These are phyloP conservation scores for Circinella umbellata DNA, from an alignment of 371 early-diverging fungal genomes.

Conservation along the genomic window DNA sequence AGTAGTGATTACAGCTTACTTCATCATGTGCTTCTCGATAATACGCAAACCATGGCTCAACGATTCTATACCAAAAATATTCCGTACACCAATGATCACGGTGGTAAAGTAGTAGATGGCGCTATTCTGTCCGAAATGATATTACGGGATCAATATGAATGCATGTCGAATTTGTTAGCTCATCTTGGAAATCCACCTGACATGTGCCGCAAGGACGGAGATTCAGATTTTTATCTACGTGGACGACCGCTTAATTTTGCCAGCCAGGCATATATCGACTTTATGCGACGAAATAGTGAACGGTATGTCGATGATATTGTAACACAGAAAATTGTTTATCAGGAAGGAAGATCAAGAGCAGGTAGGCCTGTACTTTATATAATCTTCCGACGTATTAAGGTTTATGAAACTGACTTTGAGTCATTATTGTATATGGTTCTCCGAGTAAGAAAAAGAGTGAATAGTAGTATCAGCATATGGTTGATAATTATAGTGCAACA, in stretches of 20 bases:
- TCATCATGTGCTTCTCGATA: conserved; percentile 68
- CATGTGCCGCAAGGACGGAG: conserved; percentile 34
- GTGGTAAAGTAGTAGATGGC: conserved; percentile 30
- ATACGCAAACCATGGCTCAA: conserved; percentile 64
- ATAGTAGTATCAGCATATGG: too few species aligned
- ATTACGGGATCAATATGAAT: conserved; percentile 55
- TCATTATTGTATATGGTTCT: conserved; percentile 74
- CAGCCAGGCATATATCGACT: conserved; percentile 70
- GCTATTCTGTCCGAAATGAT: background rate
- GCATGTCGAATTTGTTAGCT: conserved; percentile 77
- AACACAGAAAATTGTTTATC: conserved; percentile 73
- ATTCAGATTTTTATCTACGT: conserved; percentile 9
- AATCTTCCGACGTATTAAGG: conserved; percentile 72
- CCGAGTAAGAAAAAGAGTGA: conserved; percentile 40
- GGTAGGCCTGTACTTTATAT: conserved; percentile 82
- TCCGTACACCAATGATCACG: conserved; percentile 33
- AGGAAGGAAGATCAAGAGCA: conserved; percentile 78
- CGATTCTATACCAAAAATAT: conserved; percentile 5
- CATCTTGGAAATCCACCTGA: conserved; percentile 79
- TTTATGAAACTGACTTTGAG: conserved; percentile 81
- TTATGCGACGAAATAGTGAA: conserved; percentile 73
- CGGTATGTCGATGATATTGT: conserved; percentile 63
- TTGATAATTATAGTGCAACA: too few species aligned
- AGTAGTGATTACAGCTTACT: conserved; percentile 58
- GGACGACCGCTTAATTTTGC: conserved; percentile 43